These are phyloP conservation scores for Salix caprea DNA, from an alignment of 345 rosid species.

Conservation along the genomic window DNA sequence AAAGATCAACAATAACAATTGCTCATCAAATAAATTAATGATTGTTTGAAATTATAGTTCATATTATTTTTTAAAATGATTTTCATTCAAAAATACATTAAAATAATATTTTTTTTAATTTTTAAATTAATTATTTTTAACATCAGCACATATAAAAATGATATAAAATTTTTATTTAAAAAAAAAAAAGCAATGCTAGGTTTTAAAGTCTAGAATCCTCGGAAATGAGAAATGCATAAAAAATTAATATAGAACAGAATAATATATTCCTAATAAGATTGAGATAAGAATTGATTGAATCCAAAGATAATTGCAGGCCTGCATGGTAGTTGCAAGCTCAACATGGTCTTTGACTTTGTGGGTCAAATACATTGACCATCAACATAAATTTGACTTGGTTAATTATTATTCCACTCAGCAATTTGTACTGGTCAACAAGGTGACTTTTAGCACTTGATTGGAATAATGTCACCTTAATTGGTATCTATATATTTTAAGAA, in stretches of 20 bases:
- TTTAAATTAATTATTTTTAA: no score
- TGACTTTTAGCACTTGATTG: neutral
- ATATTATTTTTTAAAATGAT: no score
- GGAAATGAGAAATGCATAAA: no score
- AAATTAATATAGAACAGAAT: neutral
- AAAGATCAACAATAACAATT: no score
- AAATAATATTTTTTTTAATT: no score
- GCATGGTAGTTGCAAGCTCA: neutral
- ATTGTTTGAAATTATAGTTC: no score
- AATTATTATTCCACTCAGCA: neutral
- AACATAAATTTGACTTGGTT: neutral
- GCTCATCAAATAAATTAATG: no score
- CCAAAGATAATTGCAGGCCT: neutral
- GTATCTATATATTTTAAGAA: neutral
- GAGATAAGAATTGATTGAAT: neutral
- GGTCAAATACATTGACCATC: neutral
- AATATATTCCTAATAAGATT: neutral
- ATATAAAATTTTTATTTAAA: no score
- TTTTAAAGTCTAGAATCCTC: no score
- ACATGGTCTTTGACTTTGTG: neutral
- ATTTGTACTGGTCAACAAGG: neutral
- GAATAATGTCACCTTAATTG: neutral
- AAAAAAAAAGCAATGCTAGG: no score
- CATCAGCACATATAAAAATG: no score
- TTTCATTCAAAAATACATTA: no score